Evolutionary conservation across 2,329 filamentous ascomycete species (phyloP), one percentile per base, ranked within the genome.

Genomic region (Aspergillus piperis): DNA sequence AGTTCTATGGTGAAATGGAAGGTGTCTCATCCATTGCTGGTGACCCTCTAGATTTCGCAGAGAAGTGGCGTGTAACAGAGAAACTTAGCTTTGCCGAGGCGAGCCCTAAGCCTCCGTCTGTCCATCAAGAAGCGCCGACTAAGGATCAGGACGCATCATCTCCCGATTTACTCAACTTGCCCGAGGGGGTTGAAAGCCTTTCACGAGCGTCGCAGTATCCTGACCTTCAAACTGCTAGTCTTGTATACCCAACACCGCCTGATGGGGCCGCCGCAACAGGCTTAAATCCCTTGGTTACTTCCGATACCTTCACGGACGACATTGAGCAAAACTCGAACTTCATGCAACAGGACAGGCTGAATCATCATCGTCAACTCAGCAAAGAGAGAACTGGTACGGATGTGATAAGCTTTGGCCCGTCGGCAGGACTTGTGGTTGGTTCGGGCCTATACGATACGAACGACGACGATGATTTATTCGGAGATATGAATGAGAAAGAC

Each of bases 391-490:
- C 63, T 11, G 62, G 62, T 32, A n/a, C 66, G 7, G 69, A 69
- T 25, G 58, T 70, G 11, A 67, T 71, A 19, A 66, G 63, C 10
- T 58, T 72, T 61, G 71, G 68, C 8, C 64, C 66, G 17, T 64
- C 69, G 5, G 65, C 68, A 41, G 70, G 66, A 17, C 64, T 74
- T 59, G 67, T 63, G 8, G 68, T 78, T 52, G 77, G 74, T 48
- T 74, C 73, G 8, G 77, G 75, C 7, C 69, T 75, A 56, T 80
- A 81, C 59, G 76, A 76, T 64, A 75, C 73, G 3, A 76, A 73
- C 25, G 75, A 71, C 27, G 77, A 80, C 49, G 84, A 87, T 62
- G 85, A 87, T 68, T 74, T 87, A 1, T 87, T 87, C 60, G 83
- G 82, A 13, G 83, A 85, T 57, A 81, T 84, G 71, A 81, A 84